These are phyloP conservation scores for Didymella glomerata DNA, from an alignment of 2,329 filamentous ascomycete species.

Conservation along the genomic window DNA sequence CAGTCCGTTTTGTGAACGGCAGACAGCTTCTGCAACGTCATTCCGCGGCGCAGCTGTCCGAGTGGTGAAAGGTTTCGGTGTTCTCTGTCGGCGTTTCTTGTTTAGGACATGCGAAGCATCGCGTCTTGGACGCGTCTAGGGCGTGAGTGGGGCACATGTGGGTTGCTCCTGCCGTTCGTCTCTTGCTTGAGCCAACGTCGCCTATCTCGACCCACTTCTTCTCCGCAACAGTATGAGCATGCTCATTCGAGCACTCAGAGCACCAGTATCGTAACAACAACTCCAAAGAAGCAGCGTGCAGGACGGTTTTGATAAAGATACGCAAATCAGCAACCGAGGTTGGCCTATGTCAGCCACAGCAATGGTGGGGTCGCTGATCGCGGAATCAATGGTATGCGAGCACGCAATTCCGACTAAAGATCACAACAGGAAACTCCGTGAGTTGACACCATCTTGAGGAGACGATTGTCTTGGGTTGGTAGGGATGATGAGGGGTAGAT, in stretches of 20 bases:
- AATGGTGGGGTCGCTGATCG: slow-evolving; percentile 24
- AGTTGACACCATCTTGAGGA: slow-evolving; percentile 28
- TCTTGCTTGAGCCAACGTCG: slow-evolving; percentile 18
- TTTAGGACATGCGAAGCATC: neutral
- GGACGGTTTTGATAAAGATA: slow-evolving; percentile 3
- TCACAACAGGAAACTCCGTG: slow-evolving; percentile 34
- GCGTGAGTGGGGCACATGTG: slow-evolving; percentile 20
- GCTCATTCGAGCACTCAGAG: neutral
- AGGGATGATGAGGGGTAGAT: slow-evolving; percentile 24
- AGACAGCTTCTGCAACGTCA: neutral
- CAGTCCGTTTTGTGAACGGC: too few relatives aligned
- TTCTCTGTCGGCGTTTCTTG: neutral
- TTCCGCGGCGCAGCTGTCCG: neutral
- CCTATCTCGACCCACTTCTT: neutral
- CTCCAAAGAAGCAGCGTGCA: neutral
- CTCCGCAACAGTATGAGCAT: neutral
- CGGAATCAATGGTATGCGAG: slow-evolving; percentile 29
- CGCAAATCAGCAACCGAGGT: slow-evolving; percentile 15
- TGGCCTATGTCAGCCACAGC: slow-evolving; percentile 20
- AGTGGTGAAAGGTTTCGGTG: neutral
- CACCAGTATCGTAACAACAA: neutral
- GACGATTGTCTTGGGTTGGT: slow-evolving; percentile 23
- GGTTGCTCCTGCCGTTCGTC: slow-evolving; percentile 10
- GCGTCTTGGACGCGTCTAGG: slow-evolving; percentile 17
- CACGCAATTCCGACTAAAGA: slow-evolving; percentile 44